These are phyloP conservation scores for Aethionema arabicum DNA, from an alignment of 345 rosid species.

Conservation along the genomic window DNA sequence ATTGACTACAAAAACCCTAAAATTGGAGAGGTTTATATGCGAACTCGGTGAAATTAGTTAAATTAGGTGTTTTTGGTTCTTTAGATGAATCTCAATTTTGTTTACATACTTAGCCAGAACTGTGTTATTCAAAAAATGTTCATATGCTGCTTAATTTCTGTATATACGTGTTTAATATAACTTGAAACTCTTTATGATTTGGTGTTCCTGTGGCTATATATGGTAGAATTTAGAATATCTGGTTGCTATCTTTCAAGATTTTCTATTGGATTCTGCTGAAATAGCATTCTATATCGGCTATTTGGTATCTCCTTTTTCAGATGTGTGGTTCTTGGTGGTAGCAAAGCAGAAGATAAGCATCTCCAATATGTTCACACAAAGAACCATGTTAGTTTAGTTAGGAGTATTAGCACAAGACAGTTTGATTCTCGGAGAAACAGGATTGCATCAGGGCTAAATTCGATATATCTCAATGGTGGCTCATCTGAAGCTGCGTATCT, in stretches of 20 bases:
- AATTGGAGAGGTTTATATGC: not conserved
- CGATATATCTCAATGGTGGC: slow-evolving; percentile 77
- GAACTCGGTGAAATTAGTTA: slow-evolving; percentile 2
- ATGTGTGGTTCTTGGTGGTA: slow-evolving; percentile 69
- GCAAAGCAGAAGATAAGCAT: slow-evolving; percentile 63
- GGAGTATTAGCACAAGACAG: slow-evolving; percentile 59
- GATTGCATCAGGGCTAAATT: slow-evolving; percentile 62
- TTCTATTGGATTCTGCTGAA: not conserved
- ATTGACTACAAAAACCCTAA: slow-evolving; percentile 25
- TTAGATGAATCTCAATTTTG: not conserved
- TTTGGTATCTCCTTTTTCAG: slow-evolving; percentile 40
- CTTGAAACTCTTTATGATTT: not conserved
- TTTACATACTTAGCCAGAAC: not conserved
- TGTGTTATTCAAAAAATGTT: not conserved
- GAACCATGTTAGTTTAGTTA: slow-evolving; percentile 62
- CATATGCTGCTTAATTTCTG: not conserved
- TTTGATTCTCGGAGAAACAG: slow-evolving; percentile 49
- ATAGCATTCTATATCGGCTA: not conserved
- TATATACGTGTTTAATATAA: slow-evolving; percentile 3
- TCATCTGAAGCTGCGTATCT: slow-evolving; percentile 85
- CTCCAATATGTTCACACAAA: slow-evolving; percentile 59
- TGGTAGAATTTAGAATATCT: not conserved
- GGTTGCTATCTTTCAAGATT: not conserved
- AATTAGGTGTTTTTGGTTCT: slow-evolving; percentile 13
- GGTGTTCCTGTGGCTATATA: slow-evolving; percentile 15